These are phyloP conservation scores for Angomonas deanei DNA, from an alignment of 208 protist species.

Conservation along the genomic window DNA sequence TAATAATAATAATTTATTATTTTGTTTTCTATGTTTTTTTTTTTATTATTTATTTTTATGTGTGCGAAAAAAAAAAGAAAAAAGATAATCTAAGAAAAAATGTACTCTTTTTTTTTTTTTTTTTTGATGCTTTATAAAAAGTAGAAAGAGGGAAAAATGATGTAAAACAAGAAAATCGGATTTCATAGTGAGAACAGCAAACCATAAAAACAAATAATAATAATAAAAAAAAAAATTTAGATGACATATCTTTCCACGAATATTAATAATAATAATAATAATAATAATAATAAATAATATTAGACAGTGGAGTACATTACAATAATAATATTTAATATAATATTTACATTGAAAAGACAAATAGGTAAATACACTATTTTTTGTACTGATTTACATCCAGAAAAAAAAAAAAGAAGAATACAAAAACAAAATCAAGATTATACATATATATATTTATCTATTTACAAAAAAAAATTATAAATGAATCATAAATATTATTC, in stretches of 20 bases:
- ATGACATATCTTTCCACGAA: too few relatives aligned
- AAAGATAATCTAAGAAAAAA: not conserved
- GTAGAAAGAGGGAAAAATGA: slow-evolving; percentile 9
- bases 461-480: slow-evolving; percentile 9
- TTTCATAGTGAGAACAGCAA: too few relatives aligned
- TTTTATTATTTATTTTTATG: not conserved
- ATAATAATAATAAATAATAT: too few relatives aligned
- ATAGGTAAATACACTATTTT: not conserved
- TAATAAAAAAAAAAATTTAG: slow-evolving; percentile 4
- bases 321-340: too few relatives aligned
- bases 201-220: too few relatives aligned
- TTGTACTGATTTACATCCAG: not conserved
- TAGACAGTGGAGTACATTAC: too few relatives aligned
- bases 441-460: slow-evolving; percentile 5
- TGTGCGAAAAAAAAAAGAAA: not conserved
- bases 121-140: not conserved
- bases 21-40: not conserved
- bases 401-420: slow-evolving; percentile 2
- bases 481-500: not conserved
- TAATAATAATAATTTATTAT: too few relatives aligned
- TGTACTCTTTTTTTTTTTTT: not conserved
- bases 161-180: too few relatives aligned
- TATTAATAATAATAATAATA: too few relatives aligned
- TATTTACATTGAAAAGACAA: not conserved
- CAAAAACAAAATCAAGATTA: not conserved